Base-by-base conservation (phyloP, 371 early-diverging fungal genomes). In the Rhizopus delemar region DNA sequence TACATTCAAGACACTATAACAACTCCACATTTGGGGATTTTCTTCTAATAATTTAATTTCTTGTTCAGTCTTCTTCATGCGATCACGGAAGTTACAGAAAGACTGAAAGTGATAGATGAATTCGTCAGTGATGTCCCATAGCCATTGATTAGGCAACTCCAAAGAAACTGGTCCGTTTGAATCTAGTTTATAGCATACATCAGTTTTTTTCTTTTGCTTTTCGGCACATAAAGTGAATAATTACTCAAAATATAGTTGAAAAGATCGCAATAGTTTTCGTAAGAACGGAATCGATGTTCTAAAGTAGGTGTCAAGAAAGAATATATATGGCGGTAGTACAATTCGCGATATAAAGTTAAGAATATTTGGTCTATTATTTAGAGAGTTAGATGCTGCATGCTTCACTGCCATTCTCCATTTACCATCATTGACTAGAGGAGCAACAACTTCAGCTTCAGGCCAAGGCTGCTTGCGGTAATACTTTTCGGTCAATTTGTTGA, bases 41-140 rank as follows among this genome's bases (percentile, higher is more conserved):
- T 90, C 90, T 71, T 88, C 85, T 52, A 97, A 78, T 61, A 88
- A 73, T 46, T 84, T 84, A 15, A 90, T 74, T 69, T 95, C 96
- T 60, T 88, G 88, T 29, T 91, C 89, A 31, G 82, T 73, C 77
- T 91, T 89, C 80, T 86, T 85, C 59, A 86, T 74, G 59, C 93
- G 91, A 77, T 86, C 91, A 60, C 96, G 90, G 82, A 88, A 95
- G 69, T 90, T 88, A 79, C 94, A 92, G 85, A 94, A 97, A 49
- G 95, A 87, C 81, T 97, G 96, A 90, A 94, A 97, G 81, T 97
- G 97, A 75, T 94, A 97, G 64, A 97, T 95, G 77, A 97, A 96
- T 80, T 97, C 97, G 69, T 97, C 97, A 67, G 96, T 94, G 68
- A 97, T 96, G 77, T 97, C 97, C 96, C 96, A 97, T 48, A 97